Base-by-base conservation (phyloP, 2,329 filamentous ascomycete species). In the Fusarium cicatricum region DNA sequence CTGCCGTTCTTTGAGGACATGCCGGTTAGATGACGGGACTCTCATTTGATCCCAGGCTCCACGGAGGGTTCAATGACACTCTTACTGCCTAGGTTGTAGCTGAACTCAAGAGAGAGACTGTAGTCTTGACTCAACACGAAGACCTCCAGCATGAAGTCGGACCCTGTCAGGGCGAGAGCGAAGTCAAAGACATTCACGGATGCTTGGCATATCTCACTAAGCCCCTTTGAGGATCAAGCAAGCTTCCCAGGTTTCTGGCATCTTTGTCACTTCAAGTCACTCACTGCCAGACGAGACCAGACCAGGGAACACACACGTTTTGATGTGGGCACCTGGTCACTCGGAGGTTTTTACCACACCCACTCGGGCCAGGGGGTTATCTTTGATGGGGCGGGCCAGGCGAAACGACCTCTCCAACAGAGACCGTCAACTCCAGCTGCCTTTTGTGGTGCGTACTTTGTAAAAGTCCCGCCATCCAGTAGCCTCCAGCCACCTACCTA, bases 291-390 rank as follows among this genome's bases (percentile, higher is more conserved):
- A n/a, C n/a, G n/a, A 23, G 42, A 26, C 12, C 12, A 32, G 37
- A 36, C 37, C 36, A 47, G 43, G 37, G 17, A 49, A 48, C n/a
- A 29, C 28, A 50, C 14, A 26, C 38, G 45, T 19, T 28, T 19
- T 17, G 46, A 34, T 32, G 46, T 34, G 46, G 29, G 41, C 50
- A 57, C 50, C 59, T 63, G 46, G 55, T 62, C 59, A 57, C 43
- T 62, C 60, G 59, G 60, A 58, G 42, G 46, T 52, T 62, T 62
- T 52, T 31, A 56, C 16, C 46, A 63, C 59, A 62, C 60, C 59
- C 55, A 63, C 55, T 49, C 39, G 43, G 46, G 39, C 55, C 43
- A n/a, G n/a, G 43, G 50, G 43, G 34, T 32, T 29, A 19, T 29
- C 45, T 23, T 40, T 40, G 38, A 40, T 29, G 36, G 36, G 17